A percentile compares a stretch with the other conserved stretches of the same genome.
Evolutionary conservation across 2,329 filamentous ascomycete species (phyloP).

Genomic region (Aspergillus ibericus): DNA sequence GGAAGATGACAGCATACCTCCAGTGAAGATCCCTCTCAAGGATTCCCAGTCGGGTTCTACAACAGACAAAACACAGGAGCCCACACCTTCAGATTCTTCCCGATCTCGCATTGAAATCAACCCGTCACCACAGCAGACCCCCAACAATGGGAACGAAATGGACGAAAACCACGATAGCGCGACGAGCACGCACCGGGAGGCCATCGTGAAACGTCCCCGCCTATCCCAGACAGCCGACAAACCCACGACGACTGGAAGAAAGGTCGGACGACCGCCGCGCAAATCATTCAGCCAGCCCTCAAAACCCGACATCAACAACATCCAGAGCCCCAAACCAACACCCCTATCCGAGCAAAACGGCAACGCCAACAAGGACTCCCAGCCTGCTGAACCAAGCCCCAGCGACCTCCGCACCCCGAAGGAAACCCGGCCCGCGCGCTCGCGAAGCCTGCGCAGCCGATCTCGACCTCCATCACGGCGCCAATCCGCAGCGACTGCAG

Average conservation of each 20-base stretch:
- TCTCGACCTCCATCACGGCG: slow-evolving; percentile 15
- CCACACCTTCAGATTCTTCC: slow-evolving; percentile 10
- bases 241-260: slow-evolving; percentile 9
- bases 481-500: background rate
- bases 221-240: slow-evolving; percentile 19
- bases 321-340: slow-evolving; percentile 15
- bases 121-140: slow-evolving; percentile 10
- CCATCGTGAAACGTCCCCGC: slow-evolving; percentile 32
- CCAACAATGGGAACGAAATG: background rate
- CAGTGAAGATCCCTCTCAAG: slow-evolving; percentile 29
- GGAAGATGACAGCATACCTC: slow-evolving; percentile 20
- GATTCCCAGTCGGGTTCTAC: slow-evolving; percentile 14
- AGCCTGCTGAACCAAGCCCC: slow-evolving; percentile 11
- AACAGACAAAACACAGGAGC: slow-evolving; percentile 6
- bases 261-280: slow-evolving; percentile 30
- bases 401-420: slow-evolving; percentile 6
- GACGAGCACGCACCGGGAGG: slow-evolving; percentile 19
- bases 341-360: slow-evolving; percentile 19
- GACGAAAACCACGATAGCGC: background rate
- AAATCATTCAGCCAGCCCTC: slow-evolving; percentile 26
- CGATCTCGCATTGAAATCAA: slow-evolving; percentile 18
- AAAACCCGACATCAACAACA: slow-evolving; percentile 9
- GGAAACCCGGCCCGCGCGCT: slow-evolving; percentile 9
- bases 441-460: slow-evolving; percentile 19
- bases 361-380: slow-evolving; percentile 21